Conservation (phyloP, 2,329 filamentous ascomycete species). For the Beauveria sp. region DNA sequence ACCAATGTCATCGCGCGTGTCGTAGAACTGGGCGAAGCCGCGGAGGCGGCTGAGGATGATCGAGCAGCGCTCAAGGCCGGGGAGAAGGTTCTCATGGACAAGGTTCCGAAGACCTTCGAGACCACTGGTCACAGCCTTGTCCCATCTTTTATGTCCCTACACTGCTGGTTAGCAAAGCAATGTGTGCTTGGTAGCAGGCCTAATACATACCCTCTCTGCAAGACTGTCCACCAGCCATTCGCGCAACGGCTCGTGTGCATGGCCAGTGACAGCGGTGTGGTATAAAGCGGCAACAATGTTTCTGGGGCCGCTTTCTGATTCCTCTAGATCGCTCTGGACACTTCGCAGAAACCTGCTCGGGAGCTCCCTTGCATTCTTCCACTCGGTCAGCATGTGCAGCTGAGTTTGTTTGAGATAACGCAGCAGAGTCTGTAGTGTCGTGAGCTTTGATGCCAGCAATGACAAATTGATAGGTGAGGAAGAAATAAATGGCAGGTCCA, state of each 20-base stretch:
- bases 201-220: constrained; percentile 58
- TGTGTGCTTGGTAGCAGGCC: background rate
- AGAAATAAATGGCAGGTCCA: constrained; percentile 78
- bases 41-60: constrained; percentile 76
- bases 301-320: constrained; percentile 46
- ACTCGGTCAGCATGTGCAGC: constrained; percentile 71
- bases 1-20: constrained; percentile 56
- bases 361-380: constrained; percentile 73
- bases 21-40: constrained; percentile 76
- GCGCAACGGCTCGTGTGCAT: constrained; percentile 65
- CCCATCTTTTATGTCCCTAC: constrained; percentile 90
- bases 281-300: constrained; percentile 70
- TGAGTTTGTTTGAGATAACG: constrained; percentile 79
- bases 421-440: constrained; percentile 77
- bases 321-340: constrained; percentile 66
- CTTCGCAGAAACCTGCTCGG: constrained; percentile 70
- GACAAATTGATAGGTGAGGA: constrained; percentile 74
- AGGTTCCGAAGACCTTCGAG: constrained; percentile 71
- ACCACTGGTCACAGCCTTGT: constrained; percentile 72
- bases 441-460: constrained; percentile 77
- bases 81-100: constrained; percentile 80
- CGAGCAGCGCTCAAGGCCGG: constrained; percentile 73
- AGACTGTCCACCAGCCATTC: constrained; percentile 88
- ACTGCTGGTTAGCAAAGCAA: constrained; percentile 1
- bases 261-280: constrained; percentile 76